Evolutionary conservation across 78 protist genomes (phyloP).

Genomic region (Dictyostelium firmibasis): DNA sequence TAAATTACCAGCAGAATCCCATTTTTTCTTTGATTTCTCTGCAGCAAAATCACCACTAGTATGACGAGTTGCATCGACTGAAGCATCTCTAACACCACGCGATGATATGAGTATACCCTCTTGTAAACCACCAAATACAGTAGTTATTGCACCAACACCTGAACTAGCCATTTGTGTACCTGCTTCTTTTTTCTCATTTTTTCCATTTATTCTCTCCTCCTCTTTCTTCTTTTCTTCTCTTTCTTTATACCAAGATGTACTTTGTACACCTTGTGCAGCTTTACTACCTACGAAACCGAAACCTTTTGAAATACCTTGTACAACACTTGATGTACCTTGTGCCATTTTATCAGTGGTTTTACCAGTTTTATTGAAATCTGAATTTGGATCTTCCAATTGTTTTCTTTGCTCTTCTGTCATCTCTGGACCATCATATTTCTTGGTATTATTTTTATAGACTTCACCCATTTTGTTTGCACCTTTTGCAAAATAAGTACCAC

Average conservation of each 20-base stretch:
- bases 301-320: conserved; percentile 30
- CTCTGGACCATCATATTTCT: conserved; percentile 73
- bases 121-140: conserved; percentile 36
- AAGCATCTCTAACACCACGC: conserved; percentile 60
- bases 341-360: conserved; percentile 18
- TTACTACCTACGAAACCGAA: conserved; percentile 47
- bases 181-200: conserved; percentile 56
- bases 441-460: conserved; percentile 51
- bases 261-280: not conserved
- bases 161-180: not conserved
- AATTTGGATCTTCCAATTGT: conserved; percentile 48
- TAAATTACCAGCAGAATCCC: conserved; percentile 44
- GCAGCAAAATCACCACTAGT: conserved; percentile 49
- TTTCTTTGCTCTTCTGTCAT: conserved; percentile 63
- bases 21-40: conserved; percentile 24
- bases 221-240: conserved; percentile 35
- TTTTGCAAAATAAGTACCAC: conserved; percentile 57
- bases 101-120: conserved; percentile 61
- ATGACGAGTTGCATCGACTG: conserved; percentile 54
- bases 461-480: conserved; percentile 63
- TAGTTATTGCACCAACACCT: conserved; percentile 7
- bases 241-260: conserved; percentile 49
- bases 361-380: not conserved
- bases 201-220: conserved; percentile 32
- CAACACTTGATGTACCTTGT: conserved; percentile 23